phyloP scores from a whole-genome alignment of 345 rosid genomes.

The Dipteronia sinensis region DNA sequence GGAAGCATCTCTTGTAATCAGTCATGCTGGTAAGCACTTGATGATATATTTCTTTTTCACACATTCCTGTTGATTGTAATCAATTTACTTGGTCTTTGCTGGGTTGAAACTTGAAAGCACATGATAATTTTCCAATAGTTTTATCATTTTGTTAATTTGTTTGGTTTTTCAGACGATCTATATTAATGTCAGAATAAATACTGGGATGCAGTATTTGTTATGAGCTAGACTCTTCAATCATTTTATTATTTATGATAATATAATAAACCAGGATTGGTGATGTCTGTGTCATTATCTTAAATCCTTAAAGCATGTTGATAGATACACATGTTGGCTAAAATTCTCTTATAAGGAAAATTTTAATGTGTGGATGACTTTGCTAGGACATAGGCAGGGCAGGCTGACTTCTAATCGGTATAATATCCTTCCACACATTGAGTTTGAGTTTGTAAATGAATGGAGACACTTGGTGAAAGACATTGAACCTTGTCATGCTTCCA shows the following conservation, averaged over 20 bases:
- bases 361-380: background rate
- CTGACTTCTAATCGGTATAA: background rate
- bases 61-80: background rate
- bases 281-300: slow-evolving; percentile 6
- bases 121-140: background rate
- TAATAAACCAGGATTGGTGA: background rate
- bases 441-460: background rate
- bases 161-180: background rate
- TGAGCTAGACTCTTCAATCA: background rate
- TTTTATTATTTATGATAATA: background rate
- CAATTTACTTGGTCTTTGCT: background rate
- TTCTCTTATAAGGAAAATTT: background rate
- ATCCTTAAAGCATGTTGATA: background rate
- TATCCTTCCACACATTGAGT: slow-evolving; percentile 2
- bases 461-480: background rate
- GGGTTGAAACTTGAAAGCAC: background rate
- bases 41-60: background rate
- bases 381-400: background rate
- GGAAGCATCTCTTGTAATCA: slow-evolving; percentile 88
- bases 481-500: background rate
- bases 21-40: slow-evolving; percentile 70
- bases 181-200: background rate
- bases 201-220: background rate
- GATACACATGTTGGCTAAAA: background rate
- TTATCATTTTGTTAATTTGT: background rate